Evolutionary conservation across 805 yeast genomes (phyloP).

Genomic region (Saccharomycopsis sp.): DNA sequence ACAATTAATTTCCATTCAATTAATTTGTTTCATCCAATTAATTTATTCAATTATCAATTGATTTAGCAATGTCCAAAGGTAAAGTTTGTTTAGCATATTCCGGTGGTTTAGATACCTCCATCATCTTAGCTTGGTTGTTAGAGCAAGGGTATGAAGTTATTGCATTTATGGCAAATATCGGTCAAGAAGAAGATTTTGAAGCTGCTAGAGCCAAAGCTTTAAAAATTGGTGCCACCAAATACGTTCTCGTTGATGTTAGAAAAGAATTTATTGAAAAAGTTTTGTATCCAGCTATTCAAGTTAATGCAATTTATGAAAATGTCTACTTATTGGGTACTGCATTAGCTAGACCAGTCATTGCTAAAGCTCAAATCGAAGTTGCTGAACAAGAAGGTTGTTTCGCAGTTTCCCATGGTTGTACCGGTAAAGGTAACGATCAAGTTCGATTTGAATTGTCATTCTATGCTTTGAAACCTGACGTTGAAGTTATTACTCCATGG

Average conservation of each 20-base stretch:
- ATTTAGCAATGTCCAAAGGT: constrained; percentile 81
- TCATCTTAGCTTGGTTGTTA: constrained; percentile 95
- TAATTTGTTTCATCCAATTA: neutral
- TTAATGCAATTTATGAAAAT: constrained; percentile 96
- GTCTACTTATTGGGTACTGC: constrained; percentile 96
- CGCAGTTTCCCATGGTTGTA: constrained; percentile 98
- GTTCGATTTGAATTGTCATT: constrained; percentile 95
- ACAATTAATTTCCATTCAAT: too few species aligned
- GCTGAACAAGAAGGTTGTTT: constrained; percentile 98
- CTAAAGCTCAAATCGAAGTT: constrained; percentile 94
- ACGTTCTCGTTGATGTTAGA: constrained; percentile 90
- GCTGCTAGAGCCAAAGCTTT: constrained; percentile 96
- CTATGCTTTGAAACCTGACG: constrained; percentile 97
- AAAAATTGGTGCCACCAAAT: constrained; percentile 95
- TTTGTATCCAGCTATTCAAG: constrained; percentile 91
- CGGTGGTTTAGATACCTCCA: constrained; percentile 98
- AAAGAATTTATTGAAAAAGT: constrained; percentile 90
- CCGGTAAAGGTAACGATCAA: constrained; percentile 99
- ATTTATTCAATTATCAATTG: neutral
- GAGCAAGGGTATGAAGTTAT: constrained; percentile 98
- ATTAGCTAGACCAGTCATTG: constrained; percentile 97
- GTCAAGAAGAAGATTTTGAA: constrained; percentile 98
- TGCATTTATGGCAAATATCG: constrained; percentile 97
- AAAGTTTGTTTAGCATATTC: constrained; percentile 99
- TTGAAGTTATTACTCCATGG: constrained; percentile 98